These are phyloP conservation scores for Holtermanniella nyarrowii DNA, from an alignment of 768 basidiomycete genomes.

Conservation along the genomic window DNA sequence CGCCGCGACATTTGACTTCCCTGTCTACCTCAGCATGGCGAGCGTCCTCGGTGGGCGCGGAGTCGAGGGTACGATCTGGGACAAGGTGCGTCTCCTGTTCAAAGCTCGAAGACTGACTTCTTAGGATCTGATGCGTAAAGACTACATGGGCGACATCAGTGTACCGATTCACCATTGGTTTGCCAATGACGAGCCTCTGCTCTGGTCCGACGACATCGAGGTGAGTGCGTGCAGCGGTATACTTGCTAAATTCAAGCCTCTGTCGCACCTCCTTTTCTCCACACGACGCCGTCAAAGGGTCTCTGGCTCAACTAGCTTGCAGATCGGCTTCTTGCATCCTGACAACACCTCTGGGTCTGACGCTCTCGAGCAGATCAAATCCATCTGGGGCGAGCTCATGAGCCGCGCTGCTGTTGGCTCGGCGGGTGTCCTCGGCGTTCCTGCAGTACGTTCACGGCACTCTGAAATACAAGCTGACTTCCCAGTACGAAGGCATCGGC, in stretches of 20 bases:
- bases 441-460: constrained; percentile 29
- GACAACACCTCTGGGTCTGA: constrained; percentile 28
- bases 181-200: constrained; percentile 44
- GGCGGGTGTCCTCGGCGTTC: constrained; percentile 31
- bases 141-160: constrained; percentile 82
- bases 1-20: constrained; percentile 81
- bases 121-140: constrained; percentile 64
- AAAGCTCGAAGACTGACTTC: neutral
- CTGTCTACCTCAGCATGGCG: constrained; percentile 65
- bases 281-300: constrained; percentile 49
- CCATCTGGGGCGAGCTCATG: constrained; percentile 27
- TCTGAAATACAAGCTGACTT: constrained; percentile 2
- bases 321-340: constrained; percentile 51
- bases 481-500: constrained; percentile 39
- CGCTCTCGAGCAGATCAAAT: constrained; percentile 45
- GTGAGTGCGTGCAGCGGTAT: constrained; percentile 44
- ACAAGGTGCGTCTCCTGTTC: constrained; percentile 49
- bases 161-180: constrained; percentile 80
- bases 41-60: constrained; percentile 35
- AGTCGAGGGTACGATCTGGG: constrained; percentile 83
- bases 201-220: constrained; percentile 55
- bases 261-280: constrained; percentile 45
- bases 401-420: constrained; percentile 11
- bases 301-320: constrained; percentile 52
- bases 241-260: constrained; percentile 41